Conservation (phyloP, 768 basidiomycete genomes). For the Cystobasidium ongulense region DNA sequence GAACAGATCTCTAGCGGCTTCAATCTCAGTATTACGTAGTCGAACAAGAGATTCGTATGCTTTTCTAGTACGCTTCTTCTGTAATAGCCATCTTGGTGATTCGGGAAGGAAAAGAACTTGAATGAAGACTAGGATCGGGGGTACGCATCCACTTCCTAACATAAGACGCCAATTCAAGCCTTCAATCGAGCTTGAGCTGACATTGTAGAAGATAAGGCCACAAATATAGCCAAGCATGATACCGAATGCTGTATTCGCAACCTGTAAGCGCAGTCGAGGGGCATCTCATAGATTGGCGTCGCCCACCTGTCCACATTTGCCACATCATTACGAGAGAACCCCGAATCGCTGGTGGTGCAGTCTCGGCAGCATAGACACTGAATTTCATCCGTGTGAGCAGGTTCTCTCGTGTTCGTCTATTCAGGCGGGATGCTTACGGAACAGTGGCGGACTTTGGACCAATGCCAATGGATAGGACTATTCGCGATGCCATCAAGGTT, state of each 20-base stretch:
- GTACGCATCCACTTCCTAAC: conserved; percentile 44
- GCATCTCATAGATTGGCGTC: neutral
- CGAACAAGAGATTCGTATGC: conserved; percentile 45
- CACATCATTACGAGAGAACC: conserved; percentile 88
- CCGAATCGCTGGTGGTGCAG: conserved; percentile 69
- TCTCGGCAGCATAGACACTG: conserved; percentile 59
- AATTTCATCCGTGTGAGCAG: neutral
- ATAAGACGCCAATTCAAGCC: conserved; percentile 32
- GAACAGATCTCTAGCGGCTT: conserved; percentile 49
- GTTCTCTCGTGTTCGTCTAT: neutral
- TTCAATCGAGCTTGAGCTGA: conserved; percentile 1
- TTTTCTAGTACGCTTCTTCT: conserved; percentile 45
- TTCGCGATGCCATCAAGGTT: conserved; percentile 24
- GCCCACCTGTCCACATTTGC: conserved; percentile 48
- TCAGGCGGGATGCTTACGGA: conserved; percentile 43
- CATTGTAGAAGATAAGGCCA: conserved; percentile 28
- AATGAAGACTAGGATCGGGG: conserved; percentile 44
- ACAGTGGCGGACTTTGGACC: conserved; percentile 55
- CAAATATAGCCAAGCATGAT: conserved; percentile 26
- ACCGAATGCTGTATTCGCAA: neutral
- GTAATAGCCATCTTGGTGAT: conserved; percentile 46
- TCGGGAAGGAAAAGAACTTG: conserved; percentile 48
- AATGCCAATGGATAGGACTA: conserved; percentile 51
- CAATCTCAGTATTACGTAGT: conserved; percentile 45
- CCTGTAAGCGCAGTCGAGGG: neutral